Conservation (phyloP, 495 filamentous ascomycete species). For the Talaromyces thailandensis region DNA sequence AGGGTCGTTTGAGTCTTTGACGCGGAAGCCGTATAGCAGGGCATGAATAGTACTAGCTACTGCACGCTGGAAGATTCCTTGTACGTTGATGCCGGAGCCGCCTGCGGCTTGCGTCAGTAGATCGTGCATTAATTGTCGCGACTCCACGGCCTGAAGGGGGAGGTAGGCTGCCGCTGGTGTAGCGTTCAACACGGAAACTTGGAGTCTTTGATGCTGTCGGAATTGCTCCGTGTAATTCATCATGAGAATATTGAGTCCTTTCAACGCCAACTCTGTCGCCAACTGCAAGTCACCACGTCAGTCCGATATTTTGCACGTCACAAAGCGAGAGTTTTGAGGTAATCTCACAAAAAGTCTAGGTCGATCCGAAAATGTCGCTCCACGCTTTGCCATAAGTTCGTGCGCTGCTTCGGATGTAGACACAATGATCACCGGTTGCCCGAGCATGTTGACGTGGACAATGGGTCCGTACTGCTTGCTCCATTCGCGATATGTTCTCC, state of each 20-base stretch:
- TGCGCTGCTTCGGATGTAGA: conserved; percentile 18
- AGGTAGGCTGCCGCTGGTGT: conserved; percentile 13
- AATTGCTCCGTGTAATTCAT: conserved; percentile 17
- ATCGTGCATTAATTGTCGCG: conserved; percentile 5
- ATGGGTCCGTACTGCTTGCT: conserved; percentile 33
- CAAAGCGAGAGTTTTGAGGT: too few species aligned
- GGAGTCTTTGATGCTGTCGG: conserved; percentile 12
- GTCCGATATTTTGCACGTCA: too few species aligned
- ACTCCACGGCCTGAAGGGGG: conserved; percentile 9
- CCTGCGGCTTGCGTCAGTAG: not conserved
- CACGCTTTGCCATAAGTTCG: conserved; percentile 20
- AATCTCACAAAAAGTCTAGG: conserved; percentile 8
- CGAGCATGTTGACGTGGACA: conserved; percentile 18
- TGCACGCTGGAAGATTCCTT: conserved; percentile 8
- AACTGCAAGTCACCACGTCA: too few species aligned
- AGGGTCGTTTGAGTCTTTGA: conserved; percentile 11
- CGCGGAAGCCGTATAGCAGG: conserved; percentile 13
- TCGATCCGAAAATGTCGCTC: conserved; percentile 14
- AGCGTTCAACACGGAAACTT: conserved; percentile 12
- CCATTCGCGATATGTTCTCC: conserved; percentile 44
- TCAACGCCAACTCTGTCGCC: conserved; percentile 12
- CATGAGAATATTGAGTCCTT: conserved; percentile 14
- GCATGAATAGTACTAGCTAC: conserved; percentile 13
- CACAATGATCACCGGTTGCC: conserved; percentile 20
- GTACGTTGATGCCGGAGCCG: conserved; percentile 1